Conservation (phyloP, 148 eudicot genomes). For the Vaccinium corymbosum region DNA sequence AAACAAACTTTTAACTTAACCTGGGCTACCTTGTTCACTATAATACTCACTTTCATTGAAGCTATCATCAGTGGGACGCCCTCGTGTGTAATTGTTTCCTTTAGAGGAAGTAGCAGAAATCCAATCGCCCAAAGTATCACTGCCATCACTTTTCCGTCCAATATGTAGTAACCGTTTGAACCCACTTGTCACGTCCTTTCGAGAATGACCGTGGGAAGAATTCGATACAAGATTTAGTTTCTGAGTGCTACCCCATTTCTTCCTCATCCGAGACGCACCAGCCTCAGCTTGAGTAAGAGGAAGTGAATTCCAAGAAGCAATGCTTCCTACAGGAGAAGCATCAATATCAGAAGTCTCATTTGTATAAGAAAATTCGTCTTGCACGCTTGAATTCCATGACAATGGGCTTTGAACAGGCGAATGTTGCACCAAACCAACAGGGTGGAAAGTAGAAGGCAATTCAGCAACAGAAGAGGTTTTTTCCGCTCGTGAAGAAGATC, state of each 20-base stretch:
- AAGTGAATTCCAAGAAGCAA: constrained; percentile 67
- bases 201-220: constrained; percentile 53
- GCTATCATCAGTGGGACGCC: constrained; percentile 62
- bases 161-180: constrained; percentile 76
- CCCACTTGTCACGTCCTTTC: constrained; percentile 75
- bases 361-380: constrained; percentile 59
- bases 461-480: constrained; percentile 39
- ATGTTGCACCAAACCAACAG: constrained; percentile 43
- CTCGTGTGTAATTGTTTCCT: constrained; percentile 90
- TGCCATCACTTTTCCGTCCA: constrained; percentile 71
- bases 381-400: constrained; percentile 64
- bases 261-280: constrained; percentile 86
- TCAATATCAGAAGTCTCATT: constrained; percentile 64
- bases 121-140: constrained; percentile 80
- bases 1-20: neutral
- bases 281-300: constrained; percentile 62
- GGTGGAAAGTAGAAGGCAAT: constrained; percentile 43
- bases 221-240: constrained; percentile 56
- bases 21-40: constrained; percentile 65
- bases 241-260: constrained; percentile 90
- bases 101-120: constrained; percentile 92
- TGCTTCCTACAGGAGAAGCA: constrained; percentile 75
- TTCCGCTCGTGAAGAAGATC: constrained; percentile 39
- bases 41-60: constrained; percentile 60
- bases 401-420: constrained; percentile 71